Base-by-base conservation (phyloP, 2,329 filamentous ascomycete genomes). In the Neonectria neomacrospora region DNA sequence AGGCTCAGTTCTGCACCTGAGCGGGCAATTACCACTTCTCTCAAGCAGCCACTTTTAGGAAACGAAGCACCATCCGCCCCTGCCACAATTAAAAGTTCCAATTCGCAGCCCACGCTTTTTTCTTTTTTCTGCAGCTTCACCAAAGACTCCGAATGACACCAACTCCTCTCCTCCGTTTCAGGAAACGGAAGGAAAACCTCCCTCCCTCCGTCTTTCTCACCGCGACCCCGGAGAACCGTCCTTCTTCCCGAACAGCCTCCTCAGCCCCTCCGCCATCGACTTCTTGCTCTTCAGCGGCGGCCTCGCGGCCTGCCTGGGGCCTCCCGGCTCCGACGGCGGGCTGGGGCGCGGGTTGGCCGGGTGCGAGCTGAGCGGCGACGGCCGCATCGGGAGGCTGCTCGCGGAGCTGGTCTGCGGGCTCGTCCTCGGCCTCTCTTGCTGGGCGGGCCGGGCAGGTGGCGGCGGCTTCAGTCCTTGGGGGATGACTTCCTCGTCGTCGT, bases 231-330 rank as follows among this genome's bases (percentile, higher is more conserved):
- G 28, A 5, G 28, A 52, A 37, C 54, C 47, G 5, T 71, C 63
- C 20, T 70, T 78, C 69, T 74, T 78, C n/a, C 76, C 73, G 67
- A 82, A 82, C 8, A 82, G 71, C 39, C 75, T 76, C 67, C 76
- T 77, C 32, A 83, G 67, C 18, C 79, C 78, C 7, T 76, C 74
- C 18, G 76, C 78, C 58, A 74, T 78, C 3, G 79, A 76, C 42
- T 75, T 74, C 60, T 75, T 78, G 54, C 70, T 76, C 37, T 68
- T 71, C 60, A 73, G 44, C 10, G 57, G 59, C 12, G 56, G 59
- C n/a, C 37, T 45, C 9, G 34, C 56, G 41, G 67, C 61, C 9
- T 37, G 57, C 32, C 52, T 37, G 18, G 53, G 50, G 22, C 47
- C 39, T 30, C n/a, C 30, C 1, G 32, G 50, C 18, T 62, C 55